Evolutionary conservation across 768 basidiomycete species (phyloP), one percentile per base, ranked within the genome.

Genomic region (Suillus brevipes): DNA sequence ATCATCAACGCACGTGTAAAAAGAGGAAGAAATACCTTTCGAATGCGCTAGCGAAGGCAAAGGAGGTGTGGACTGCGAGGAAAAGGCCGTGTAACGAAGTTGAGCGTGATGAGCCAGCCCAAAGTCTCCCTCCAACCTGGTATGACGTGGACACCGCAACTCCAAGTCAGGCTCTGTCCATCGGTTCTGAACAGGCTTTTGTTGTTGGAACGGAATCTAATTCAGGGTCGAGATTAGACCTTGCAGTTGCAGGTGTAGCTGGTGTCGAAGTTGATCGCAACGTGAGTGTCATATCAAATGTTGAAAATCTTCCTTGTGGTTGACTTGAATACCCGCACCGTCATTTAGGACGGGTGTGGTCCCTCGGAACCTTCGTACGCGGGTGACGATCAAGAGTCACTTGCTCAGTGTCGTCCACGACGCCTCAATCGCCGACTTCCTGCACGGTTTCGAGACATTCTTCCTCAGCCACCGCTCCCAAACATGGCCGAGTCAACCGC

Each of bases 11-110:
- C 4, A 36, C 13, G 1, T 65, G 61, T 31, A 40, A 23, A 40
- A 62, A 62, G 53, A 43, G 53, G 49, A 62, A 65, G 61, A 65
- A 65, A 53, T 14, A 61, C 16, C 64, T 65, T 38, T 61, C 52
- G 12, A 40, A 42, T 43, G 63, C 31, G 23, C 47, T 64, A 40
- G 23, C 45, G 2, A 64, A 60, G 49, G 59, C 64, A 2, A 64
- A 64, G 28, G 63, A 64, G 8, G 31, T 20, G 31, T 53, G 52
- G 52, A 53, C 31, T 53, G 7, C 18, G 9, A 53, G 52, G 10
- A 53, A 53, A 53, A 53, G 31, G 31, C 31, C 8, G 9, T 5
- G 18, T 53, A 34, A 9, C 34, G 31, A 34, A 53, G 12, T 16
- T 16, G 31, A 20, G 10, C 6, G 9, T 20, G 18, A 53, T 5